Evolutionary conservation across 345 rosid genomes (phyloP).

Genomic region (Populus nigra): DNA sequence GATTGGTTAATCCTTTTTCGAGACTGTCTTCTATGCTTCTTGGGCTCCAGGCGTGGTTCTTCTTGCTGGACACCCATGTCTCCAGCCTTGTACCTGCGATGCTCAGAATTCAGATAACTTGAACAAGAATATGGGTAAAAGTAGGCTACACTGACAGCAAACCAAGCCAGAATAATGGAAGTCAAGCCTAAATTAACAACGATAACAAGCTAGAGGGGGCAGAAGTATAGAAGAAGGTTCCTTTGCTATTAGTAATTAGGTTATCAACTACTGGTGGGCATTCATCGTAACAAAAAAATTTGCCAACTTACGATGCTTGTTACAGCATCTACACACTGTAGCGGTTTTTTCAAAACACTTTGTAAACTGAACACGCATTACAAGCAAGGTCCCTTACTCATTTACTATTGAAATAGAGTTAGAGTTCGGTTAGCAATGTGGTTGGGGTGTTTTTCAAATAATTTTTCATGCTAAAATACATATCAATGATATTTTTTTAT

Average conservation of each 20-base stretch:
- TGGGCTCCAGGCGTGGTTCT: slow-evolving; percentile 72
- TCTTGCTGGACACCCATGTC: slow-evolving; percentile 77
- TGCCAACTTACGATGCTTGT: background rate
- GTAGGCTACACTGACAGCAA: background rate
- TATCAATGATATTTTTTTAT: no score
- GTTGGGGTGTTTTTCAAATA: no score
- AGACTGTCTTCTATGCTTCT: slow-evolving; percentile 81
- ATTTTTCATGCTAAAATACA: no score
- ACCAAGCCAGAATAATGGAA: background rate
- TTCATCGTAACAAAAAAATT: background rate
- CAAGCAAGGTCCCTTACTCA: background rate
- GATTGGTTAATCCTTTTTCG: slow-evolving; percentile 78
- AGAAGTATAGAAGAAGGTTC: no score
- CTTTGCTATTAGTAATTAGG: background rate
- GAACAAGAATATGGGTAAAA: background rate
- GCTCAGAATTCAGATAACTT: background rate
- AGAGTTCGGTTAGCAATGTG: no score
- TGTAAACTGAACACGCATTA: background rate
- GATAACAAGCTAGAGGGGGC: no score
- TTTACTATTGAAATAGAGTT: background rate
- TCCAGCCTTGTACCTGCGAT: slow-evolving; percentile 70
- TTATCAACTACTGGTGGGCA: background rate
- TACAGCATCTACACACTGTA: background rate
- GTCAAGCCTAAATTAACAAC: background rate
- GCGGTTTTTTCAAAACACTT: background rate